A percentile compares a stretch with the other conserved stretches of the same genome.
Conservation (phyloP, 768 basidiomycete genomes). For the Naganishia kalamii region DNA sequence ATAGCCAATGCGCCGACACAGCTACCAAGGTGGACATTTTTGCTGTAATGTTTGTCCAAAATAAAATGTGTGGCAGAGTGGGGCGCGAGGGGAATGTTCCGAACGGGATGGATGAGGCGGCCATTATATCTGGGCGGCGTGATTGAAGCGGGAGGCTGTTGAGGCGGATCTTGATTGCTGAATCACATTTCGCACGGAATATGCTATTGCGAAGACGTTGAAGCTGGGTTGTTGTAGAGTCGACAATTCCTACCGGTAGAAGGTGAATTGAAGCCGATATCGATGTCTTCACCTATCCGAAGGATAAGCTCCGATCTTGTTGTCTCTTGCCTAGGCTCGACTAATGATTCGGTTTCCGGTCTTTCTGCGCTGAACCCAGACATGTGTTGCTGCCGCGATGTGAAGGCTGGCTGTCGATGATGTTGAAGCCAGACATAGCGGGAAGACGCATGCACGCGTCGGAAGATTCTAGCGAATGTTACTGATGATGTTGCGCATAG, state of each 20-base stretch:
- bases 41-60: background rate
- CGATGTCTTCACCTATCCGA: slow-evolving; percentile 41
- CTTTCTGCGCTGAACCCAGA: background rate
- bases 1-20: slow-evolving; percentile 20
- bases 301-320: slow-evolving; percentile 30
- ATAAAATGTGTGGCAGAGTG: background rate
- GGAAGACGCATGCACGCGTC: background rate
- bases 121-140: slow-evolving; percentile 23
- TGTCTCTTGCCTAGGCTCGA: background rate
- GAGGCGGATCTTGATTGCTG: slow-evolving; percentile 10
- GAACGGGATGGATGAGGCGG: slow-evolving; percentile 49
- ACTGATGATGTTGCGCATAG: background rate
- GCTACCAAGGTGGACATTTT: background rate
- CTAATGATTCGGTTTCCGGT: background rate
- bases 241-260: slow-evolving; percentile 19
- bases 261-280: slow-evolving; percentile 19
- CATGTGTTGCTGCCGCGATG: background rate
- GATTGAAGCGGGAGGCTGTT: slow-evolving; percentile 1
- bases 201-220: slow-evolving; percentile 7
- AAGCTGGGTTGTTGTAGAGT: slow-evolving; percentile 15
- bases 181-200: slow-evolving; percentile 4
- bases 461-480: background rate
- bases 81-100: slow-evolving; percentile 19
- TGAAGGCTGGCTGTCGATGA: background rate
- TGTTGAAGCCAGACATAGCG: background rate